phyloP scores from a whole-genome alignment of 768 basidiomycete genomes.

The Lactarius hengduanensis region DNA sequence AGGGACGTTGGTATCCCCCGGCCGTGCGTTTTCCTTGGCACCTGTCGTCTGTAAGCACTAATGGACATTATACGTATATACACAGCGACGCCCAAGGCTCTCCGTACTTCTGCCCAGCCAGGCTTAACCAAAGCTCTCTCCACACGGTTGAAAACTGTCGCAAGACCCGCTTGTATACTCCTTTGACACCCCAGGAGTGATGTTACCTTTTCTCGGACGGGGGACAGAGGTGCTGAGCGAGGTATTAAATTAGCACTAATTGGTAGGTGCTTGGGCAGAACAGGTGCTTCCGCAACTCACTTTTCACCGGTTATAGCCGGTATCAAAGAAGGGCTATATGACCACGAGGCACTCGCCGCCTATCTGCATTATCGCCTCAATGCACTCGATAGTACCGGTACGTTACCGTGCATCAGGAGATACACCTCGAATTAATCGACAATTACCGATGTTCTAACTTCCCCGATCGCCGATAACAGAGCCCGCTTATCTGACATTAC shows the following conservation, averaged over 20 bases:
- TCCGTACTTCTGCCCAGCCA: constrained; percentile 85
- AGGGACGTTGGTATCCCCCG: constrained; percentile 82
- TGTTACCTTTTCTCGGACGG: constrained; percentile 94
- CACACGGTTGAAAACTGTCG: constrained; percentile 82
- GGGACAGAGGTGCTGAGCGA: constrained; percentile 82
- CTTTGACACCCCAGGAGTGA: constrained; percentile 94
- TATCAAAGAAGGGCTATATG: constrained; percentile 91
- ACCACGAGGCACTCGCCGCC: constrained; percentile 76
- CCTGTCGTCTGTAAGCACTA: background rate
- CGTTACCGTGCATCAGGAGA: constrained; percentile 33
- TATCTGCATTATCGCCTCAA: constrained; percentile 88
- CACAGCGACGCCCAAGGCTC: constrained; percentile 79
- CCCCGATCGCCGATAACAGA: constrained; percentile 39
- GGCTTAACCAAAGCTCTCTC: constrained; percentile 89
- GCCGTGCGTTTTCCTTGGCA: constrained; percentile 34
- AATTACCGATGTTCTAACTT: background rate
- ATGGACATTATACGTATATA: background rate
- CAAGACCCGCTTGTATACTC: constrained; percentile 84
- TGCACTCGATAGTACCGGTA: constrained; percentile 68
- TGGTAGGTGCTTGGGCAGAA: constrained; percentile 51
- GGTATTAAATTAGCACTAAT: constrained; percentile 93
- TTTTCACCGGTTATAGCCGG: constrained; percentile 56
- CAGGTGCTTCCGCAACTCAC: constrained; percentile 1
- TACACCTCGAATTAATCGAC: background rate
- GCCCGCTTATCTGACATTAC: constrained; percentile 66